phyloP scores from a whole-genome alignment of 2,329 filamentous ascomycete species.

The Aspergillus sergii region DNA sequence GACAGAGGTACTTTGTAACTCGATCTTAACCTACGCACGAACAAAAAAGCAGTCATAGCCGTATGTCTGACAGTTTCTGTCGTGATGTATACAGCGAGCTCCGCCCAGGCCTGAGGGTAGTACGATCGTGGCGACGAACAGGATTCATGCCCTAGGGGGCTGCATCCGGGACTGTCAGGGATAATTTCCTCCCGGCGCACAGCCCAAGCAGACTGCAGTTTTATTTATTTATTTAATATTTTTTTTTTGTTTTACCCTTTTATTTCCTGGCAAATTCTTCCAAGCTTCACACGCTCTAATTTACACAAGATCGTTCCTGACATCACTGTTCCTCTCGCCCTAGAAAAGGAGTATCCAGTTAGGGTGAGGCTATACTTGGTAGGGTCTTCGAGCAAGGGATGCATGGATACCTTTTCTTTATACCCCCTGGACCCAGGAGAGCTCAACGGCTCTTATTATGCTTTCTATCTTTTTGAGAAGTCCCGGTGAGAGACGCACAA shows the following conservation, averaged over 20 bases:
- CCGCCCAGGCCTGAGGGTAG: not conserved
- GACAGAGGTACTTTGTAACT: constrained; percentile 1
- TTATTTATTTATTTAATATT: not conserved
- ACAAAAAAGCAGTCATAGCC: not conserved
- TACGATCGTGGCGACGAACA: not conserved
- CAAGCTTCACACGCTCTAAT: not conserved
- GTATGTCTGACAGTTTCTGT: not conserved
- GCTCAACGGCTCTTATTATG: not conserved
- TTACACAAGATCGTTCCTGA: not conserved
- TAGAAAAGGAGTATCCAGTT: not conserved
- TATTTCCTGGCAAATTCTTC: too few relatives aligned
- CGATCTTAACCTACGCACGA: too few relatives aligned
- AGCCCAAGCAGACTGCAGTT: constrained; percentile 1
- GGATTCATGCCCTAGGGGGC: constrained; percentile 1
- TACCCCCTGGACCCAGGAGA: not conserved
- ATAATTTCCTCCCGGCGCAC: constrained; percentile 5
- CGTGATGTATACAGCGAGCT: not conserved
- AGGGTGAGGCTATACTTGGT: not conserved
- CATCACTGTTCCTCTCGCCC: constrained; percentile 1
- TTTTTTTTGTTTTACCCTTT: not conserved
- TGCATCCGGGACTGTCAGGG: constrained; percentile 12
- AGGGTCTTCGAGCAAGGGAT: constrained; percentile 19
- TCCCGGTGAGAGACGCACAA: not conserved
- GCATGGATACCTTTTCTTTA: not conserved
- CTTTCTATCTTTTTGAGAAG: not conserved